A percentile compares a stretch with the other conserved stretches of the same genome.
These are phyloP conservation scores for Saturnispora halmiae DNA, from an alignment of 805 yeast species.

Conservation along the genomic window DNA sequence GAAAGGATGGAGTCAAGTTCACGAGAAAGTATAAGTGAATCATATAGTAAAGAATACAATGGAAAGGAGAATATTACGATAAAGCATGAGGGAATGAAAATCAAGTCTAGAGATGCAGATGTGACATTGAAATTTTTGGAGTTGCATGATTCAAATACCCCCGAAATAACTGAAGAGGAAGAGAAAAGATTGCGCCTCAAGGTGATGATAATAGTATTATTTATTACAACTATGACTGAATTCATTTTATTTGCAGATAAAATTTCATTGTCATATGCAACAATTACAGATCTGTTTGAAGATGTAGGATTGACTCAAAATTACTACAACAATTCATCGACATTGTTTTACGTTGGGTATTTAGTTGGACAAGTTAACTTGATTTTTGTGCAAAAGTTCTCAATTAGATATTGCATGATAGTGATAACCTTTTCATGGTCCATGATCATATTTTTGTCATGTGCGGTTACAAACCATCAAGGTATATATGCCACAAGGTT, in stretches of 20 bases:
- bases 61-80: background rate
- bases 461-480: slow-evolving; percentile 35
- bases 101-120: slow-evolving; percentile 23
- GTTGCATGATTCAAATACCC: slow-evolving; percentile 15
- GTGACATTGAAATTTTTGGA: slow-evolving; percentile 22
- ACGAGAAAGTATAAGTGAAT: background rate
- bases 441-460: slow-evolving; percentile 35
- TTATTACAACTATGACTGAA: slow-evolving; percentile 19
- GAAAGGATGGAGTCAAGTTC: background rate
- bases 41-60: background rate
- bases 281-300: slow-evolving; percentile 36
- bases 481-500: slow-evolving; percentile 42
- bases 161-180: slow-evolving; percentile 19
- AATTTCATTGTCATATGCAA: slow-evolving; percentile 33
- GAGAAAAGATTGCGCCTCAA: slow-evolving; percentile 16
- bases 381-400: slow-evolving; percentile 36
- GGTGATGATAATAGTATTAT: slow-evolving; percentile 20
- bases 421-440: slow-evolving; percentile 37
- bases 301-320: slow-evolving; percentile 37
- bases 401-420: slow-evolving; percentile 33
- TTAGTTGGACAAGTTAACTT: slow-evolving; percentile 38
- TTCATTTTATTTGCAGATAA: slow-evolving; percentile 33
- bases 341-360: slow-evolving; percentile 46
- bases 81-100: background rate
- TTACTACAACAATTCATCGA: slow-evolving; percentile 39